phyloP scores from a whole-genome alignment of 495 filamentous ascomycete species.

The Cenococcum geophilum region DNA sequence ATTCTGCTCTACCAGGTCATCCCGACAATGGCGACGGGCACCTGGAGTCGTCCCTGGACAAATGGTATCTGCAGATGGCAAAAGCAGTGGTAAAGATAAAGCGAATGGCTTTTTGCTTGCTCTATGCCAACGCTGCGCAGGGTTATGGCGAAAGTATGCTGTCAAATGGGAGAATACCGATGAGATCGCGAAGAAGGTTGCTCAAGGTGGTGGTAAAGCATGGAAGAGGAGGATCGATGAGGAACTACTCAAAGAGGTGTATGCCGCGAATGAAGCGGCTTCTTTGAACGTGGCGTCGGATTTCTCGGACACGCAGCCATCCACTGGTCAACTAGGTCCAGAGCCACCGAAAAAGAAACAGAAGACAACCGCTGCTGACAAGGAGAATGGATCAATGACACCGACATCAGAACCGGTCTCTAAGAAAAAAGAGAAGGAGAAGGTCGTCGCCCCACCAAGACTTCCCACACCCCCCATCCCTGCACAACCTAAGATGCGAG shows the following conservation, averaged over 20 bases:
- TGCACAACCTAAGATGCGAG: slow-evolving; percentile 31
- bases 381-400: slow-evolving; percentile 47
- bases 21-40: slow-evolving; percentile 87
- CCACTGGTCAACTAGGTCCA: slow-evolving; percentile 6
- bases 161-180: slow-evolving; percentile 96
- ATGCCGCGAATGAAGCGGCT: slow-evolving; percentile 48
- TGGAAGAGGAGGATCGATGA: slow-evolving; percentile 88
- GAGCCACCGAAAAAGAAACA: slow-evolving; percentile 55
- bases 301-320: slow-evolving; percentile 13
- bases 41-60: slow-evolving; percentile 68
- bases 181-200: slow-evolving; percentile 84
- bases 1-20: slow-evolving; percentile 73
- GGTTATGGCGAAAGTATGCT: slow-evolving; percentile 88
- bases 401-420: slow-evolving; percentile 45
- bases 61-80: slow-evolving; percentile 59
- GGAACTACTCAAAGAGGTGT: slow-evolving; percentile 77
- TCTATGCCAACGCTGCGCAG: slow-evolving; percentile 81
- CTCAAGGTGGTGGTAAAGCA: slow-evolving; percentile 70
- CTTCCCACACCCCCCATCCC: slow-evolving; percentile 38
- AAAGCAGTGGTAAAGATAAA: slow-evolving; percentile 63
- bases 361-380: slow-evolving; percentile 44
- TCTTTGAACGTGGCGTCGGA: slow-evolving; percentile 36
- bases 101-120: slow-evolving; percentile 69
- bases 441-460: slow-evolving; percentile 33
- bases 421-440: slow-evolving; percentile 52